Conservation (phyloP, 2,329 filamentous ascomycete genomes). For the Nigrospora osmanthi region DNA sequence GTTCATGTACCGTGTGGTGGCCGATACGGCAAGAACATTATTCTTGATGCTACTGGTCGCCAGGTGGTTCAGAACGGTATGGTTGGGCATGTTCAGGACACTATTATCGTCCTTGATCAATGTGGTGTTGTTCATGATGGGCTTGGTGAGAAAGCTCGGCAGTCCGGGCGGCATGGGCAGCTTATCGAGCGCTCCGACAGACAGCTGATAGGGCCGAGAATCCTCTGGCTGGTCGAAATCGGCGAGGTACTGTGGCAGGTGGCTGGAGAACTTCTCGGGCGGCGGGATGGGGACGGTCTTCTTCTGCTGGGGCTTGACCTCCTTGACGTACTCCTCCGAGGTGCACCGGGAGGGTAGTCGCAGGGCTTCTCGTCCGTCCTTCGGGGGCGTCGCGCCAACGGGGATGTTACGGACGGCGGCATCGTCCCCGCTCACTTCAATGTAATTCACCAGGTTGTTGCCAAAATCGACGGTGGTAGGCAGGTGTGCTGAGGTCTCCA, state of each 20-base stretch:
- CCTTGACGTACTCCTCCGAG: conserved; percentile 29
- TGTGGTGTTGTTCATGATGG: conserved; percentile 84
- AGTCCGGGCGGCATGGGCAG: conserved; percentile 78
- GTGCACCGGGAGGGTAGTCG: conserved; percentile 22
- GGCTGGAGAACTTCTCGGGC: conserved; percentile 56
- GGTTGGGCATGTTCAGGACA: conserved; percentile 93
- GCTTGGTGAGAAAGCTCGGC: conserved; percentile 87
- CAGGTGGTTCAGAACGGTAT: conserved; percentile 92
- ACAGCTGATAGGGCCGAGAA: conserved; percentile 63
- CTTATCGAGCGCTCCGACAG: conserved; percentile 66
- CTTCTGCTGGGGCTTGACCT: conserved; percentile 37
- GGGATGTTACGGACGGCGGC: conserved; percentile 16
- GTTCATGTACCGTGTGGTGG: conserved; percentile 93
- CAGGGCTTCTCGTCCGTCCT: conserved; percentile 18
- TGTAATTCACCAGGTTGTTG: conserved; percentile 97
- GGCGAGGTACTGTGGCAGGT: conserved; percentile 76
- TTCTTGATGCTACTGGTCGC: conserved; percentile 98
- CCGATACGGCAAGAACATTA: conserved; percentile 87
- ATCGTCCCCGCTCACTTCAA: conserved; percentile 68
- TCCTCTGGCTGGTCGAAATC: conserved; percentile 86
- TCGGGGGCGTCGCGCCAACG: conserved; percentile 19
- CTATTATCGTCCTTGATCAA: conserved; percentile 98
- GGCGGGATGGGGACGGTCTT: conserved; percentile 48
- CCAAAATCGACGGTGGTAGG: conserved; percentile 97
- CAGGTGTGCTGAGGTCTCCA: conserved; percentile 78